These are phyloP conservation scores for Lecanosticta acicola DNA, from an alignment of 2,329 filamentous ascomycete species.

Conservation along the genomic window DNA sequence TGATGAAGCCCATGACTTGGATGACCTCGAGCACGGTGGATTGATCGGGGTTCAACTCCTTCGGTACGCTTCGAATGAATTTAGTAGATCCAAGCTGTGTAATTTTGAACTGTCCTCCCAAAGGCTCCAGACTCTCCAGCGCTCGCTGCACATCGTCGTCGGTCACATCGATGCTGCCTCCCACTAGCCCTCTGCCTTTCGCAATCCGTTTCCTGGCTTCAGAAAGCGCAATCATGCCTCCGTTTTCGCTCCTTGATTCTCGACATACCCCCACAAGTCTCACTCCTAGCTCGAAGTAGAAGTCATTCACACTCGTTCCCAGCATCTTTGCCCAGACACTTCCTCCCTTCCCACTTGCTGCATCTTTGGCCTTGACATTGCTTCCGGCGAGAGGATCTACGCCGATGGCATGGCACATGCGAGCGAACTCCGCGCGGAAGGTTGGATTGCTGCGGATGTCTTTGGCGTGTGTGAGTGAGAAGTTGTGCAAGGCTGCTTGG, in stretches of 20 bases:
- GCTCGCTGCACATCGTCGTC: constrained; percentile 91
- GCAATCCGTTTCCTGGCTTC: constrained; percentile 75
- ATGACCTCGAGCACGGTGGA: constrained; percentile 85
- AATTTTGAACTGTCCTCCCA: constrained; percentile 82
- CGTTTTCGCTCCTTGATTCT: constrained; percentile 81
- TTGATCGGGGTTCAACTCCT: constrained; percentile 93
- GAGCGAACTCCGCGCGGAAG: constrained; percentile 94
- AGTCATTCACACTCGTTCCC: constrained; percentile 89
- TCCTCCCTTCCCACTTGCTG: constrained; percentile 46
- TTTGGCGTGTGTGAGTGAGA: constrained; percentile 87
- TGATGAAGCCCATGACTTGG: constrained; percentile 84
- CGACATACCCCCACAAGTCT: constrained; percentile 89
- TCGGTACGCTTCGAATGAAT: constrained; percentile 88
- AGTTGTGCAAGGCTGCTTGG: constrained; percentile 89
- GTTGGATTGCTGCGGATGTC: constrained; percentile 93
- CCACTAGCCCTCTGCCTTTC: constrained; percentile 68
- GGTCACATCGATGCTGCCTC: constrained; percentile 68
- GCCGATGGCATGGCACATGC: constrained; percentile 96
- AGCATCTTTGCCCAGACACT: constrained; percentile 92
- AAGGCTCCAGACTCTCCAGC: constrained; percentile 76
- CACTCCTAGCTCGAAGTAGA: constrained; percentile 97
- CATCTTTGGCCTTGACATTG: constrained; percentile 32
- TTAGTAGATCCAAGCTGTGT: constrained; percentile 75
- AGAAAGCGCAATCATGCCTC: constrained; percentile 76
- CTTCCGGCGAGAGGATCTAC: constrained; percentile 77